These are phyloP conservation scores for Abrus precatorius DNA, from an alignment of 306 rosid genomes.

Conservation along the genomic window DNA sequence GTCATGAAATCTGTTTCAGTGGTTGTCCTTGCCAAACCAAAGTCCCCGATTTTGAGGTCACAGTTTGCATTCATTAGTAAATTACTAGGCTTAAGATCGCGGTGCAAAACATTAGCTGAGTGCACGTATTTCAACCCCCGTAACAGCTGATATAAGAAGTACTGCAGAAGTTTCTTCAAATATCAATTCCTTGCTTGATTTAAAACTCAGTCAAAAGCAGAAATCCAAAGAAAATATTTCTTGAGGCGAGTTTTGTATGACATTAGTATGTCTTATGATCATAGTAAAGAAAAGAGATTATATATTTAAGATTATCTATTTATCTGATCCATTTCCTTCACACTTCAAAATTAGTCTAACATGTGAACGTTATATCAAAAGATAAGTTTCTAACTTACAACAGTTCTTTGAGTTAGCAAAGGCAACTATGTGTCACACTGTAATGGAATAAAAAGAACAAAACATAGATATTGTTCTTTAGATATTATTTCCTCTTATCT, in stretches of 20 bases:
- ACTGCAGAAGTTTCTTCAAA: constrained; percentile 55
- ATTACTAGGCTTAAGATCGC: constrained; percentile 98
- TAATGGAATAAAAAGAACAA: constrained; percentile 5
- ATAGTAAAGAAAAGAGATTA: background rate
- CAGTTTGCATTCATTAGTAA: constrained; percentile 79
- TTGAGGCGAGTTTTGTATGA: constrained; percentile 6
- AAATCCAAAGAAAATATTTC: background rate
- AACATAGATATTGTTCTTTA: too few relatives aligned
- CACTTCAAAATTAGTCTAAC: constrained; percentile 4
- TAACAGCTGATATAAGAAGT: constrained; percentile 62
- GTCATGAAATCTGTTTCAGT: constrained; percentile 58
- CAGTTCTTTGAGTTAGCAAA: constrained; percentile 11
- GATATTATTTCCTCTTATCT: too few relatives aligned
- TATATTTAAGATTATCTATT: constrained; percentile 10
- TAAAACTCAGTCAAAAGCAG: constrained; percentile 36
- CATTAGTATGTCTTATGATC: constrained; percentile 9
- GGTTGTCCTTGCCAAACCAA: constrained; percentile 90
- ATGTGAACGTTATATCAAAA: constrained; percentile 16
- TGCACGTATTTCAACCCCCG: constrained; percentile 65
- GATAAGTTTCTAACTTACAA: constrained; percentile 1
- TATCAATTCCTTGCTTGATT: constrained; percentile 43
- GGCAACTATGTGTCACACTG: constrained; percentile 12
- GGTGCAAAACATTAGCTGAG: constrained; percentile 92
- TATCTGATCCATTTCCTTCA: constrained; percentile 12
- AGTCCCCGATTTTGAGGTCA: constrained; percentile 75